These are phyloP conservation scores for Mycena crocata DNA, from an alignment of 768 basidiomycete species.

Conservation along the genomic window DNA sequence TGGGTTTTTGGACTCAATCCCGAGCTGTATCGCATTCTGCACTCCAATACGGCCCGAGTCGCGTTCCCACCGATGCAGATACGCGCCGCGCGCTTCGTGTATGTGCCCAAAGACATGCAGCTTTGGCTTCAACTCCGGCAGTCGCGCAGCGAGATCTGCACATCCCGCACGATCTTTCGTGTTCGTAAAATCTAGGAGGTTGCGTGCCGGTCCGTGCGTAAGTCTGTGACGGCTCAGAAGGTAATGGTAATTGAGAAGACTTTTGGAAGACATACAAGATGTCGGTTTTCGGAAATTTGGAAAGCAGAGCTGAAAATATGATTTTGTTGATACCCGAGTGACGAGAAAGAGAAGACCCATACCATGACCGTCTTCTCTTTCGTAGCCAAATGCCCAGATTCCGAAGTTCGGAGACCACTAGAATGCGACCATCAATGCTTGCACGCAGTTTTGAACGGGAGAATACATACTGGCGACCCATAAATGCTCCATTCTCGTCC, in stretches of 20 bases:
- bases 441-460: too few species aligned
- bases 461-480: conserved; percentile 68
- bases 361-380: conserved; percentile 49
- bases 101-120: conserved; percentile 74
- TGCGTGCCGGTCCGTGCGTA: background rate
- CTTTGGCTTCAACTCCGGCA: conserved; percentile 29
- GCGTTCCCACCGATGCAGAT: conserved; percentile 49
- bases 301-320: background rate
- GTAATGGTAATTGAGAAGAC: background rate
- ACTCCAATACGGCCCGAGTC: background rate
- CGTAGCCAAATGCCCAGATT: conserved; percentile 67
- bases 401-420: conserved; percentile 62
- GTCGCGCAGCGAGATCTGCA: background rate
- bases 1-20: background rate
- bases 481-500: conserved; percentile 42
- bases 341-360: background rate
- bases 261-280: background rate
- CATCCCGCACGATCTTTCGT: background rate
- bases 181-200: background rate
- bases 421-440: background rate
- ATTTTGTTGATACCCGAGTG: background rate
- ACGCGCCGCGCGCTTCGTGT: conserved; percentile 68
- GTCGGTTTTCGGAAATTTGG: background rate
- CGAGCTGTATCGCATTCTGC: conserved; percentile 14
- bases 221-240: background rate